phyloP scores from a whole-genome alignment of 2,329 filamentous ascomycete species.

The Hypoxylon sp. region DNA sequence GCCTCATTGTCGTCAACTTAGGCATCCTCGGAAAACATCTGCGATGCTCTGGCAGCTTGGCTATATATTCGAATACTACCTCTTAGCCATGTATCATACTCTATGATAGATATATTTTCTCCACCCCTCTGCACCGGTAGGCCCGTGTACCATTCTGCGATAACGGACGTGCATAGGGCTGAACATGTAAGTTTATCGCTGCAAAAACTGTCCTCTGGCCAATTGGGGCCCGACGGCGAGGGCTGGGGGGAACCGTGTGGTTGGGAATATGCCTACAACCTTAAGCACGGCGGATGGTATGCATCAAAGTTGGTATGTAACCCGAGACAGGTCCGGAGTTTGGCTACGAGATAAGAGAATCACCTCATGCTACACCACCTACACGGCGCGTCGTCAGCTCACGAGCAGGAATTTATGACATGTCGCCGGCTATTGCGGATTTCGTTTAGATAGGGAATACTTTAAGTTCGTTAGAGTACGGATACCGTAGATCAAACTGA shows the following conservation, averaged over 20 bases:
- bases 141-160: not conserved
- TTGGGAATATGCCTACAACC: constrained; percentile 20
- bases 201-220: not conserved
- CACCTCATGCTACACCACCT: not conserved
- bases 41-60: not conserved
- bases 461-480: not conserved
- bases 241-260: constrained; percentile 1
- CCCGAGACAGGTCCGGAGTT: constrained; percentile 1
- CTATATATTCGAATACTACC: not conserved
- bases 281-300: constrained; percentile 1
- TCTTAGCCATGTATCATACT: not conserved
- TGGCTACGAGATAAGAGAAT: constrained; percentile 7
- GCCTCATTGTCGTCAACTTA: not conserved
- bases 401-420: not conserved
- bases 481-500: not conserved
- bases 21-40: not conserved
- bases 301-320: constrained; percentile 7
- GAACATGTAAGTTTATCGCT: not conserved
- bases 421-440: not conserved
- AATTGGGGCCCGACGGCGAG: constrained; percentile 9
- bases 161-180: not conserved
- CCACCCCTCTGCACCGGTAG: not conserved
- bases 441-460: not conserved
- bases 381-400: not conserved
- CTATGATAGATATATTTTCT: not conserved